Conservation (phyloP, 257 asterid species). For the Thymus mandschuricus region DNA sequence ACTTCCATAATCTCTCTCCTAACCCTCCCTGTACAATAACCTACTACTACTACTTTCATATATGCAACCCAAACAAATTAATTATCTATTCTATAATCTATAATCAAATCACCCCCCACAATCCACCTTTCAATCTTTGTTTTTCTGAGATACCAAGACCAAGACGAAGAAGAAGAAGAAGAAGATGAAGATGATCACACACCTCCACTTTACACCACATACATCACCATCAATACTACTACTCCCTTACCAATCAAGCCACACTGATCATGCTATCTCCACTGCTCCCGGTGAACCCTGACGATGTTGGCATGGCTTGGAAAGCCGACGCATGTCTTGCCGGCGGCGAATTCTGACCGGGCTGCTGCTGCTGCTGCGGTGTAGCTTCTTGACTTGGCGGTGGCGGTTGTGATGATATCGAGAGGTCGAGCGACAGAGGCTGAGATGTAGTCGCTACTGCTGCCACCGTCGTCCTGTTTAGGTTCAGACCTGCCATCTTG, state of each 20-base stretch:
- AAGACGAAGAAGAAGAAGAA: not conserved
- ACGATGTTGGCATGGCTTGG: conserved; percentile 57
- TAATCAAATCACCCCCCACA: conserved; percentile 24
- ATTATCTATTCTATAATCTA: conserved; percentile 28
- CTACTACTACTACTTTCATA: conserved; percentile 29
- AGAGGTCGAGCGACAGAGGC: conserved; percentile 60
- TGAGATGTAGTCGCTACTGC: conserved; percentile 33
- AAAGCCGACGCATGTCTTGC: conserved; percentile 51
- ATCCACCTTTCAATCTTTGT: conserved; percentile 31
- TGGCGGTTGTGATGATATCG: conserved; percentile 43
- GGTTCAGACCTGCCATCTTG: conserved; percentile 73
- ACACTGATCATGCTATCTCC: conserved; percentile 93
- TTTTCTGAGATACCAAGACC: not conserved
- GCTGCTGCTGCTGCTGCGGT: conserved; percentile 21
- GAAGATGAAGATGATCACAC: conserved; percentile 12
- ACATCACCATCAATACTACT: conserved; percentile 38
- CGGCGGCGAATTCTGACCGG: conserved; percentile 43
- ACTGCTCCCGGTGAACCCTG: conserved; percentile 67
- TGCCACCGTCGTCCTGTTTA: conserved; percentile 46
- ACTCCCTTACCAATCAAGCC: conserved; percentile 56
- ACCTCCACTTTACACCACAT: conserved; percentile 47
- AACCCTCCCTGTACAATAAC: conserved; percentile 41
- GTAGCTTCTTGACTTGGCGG: conserved; percentile 26
- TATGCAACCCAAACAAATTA: conserved; percentile 40
- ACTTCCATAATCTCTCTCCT: conserved; percentile 35